Percentiles rank a stretch among this genome's conserved stretches.
Evolutionary conservation across 1,139 yeast species (phyloP).

Genomic region (Candida sanyaensis): DNA sequence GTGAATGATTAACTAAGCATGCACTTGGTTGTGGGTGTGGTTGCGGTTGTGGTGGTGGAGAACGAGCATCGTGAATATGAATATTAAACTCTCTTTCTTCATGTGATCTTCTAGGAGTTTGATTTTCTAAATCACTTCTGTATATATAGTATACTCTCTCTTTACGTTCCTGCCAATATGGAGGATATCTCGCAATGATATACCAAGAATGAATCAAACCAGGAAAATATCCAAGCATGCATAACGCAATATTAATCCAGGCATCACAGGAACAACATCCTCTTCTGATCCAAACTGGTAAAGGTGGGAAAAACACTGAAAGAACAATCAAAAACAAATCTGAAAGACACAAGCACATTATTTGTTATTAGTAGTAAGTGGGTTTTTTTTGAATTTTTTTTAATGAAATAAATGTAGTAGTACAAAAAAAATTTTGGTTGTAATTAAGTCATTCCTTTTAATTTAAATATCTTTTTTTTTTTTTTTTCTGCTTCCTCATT

Average conservation of each 20-base stretch:
- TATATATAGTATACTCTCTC: slow-evolving; percentile 35
- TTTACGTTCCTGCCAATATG: slow-evolving; percentile 22
- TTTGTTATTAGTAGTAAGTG: neutral
- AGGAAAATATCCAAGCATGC: slow-evolving; percentile 65
- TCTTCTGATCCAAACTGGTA: slow-evolving; percentile 69
- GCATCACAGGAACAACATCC: slow-evolving; percentile 67
- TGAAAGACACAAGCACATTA: slow-evolving; percentile 29
- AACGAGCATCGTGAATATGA: slow-evolving; percentile 5
- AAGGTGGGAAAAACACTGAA: slow-evolving; percentile 68
- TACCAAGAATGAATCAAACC: slow-evolving; percentile 72
- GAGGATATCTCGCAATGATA: slow-evolving; percentile 53
- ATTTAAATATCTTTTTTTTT: neutral
- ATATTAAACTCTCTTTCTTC: slow-evolving; percentile 4
- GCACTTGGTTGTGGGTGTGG: slow-evolving; percentile 13
- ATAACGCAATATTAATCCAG: slow-evolving; percentile 57
- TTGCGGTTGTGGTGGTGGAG: slow-evolving; percentile 7
- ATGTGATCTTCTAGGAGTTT: slow-evolving; percentile 13
- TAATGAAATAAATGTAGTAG: neutral
- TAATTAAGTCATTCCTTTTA: neutral
- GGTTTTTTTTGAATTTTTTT: neutral
- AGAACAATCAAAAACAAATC: slow-evolving; percentile 60
- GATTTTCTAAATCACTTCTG: slow-evolving; percentile 35
- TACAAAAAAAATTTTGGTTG: neutral
- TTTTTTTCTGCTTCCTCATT: neutral
- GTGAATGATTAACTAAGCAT: slow-evolving; percentile 7